Evolutionary conservation across 2,329 filamentous ascomycete species (phyloP), one percentile per base, ranked within the genome.

Genomic region (Coniosporium tulheliwenetii): DNA sequence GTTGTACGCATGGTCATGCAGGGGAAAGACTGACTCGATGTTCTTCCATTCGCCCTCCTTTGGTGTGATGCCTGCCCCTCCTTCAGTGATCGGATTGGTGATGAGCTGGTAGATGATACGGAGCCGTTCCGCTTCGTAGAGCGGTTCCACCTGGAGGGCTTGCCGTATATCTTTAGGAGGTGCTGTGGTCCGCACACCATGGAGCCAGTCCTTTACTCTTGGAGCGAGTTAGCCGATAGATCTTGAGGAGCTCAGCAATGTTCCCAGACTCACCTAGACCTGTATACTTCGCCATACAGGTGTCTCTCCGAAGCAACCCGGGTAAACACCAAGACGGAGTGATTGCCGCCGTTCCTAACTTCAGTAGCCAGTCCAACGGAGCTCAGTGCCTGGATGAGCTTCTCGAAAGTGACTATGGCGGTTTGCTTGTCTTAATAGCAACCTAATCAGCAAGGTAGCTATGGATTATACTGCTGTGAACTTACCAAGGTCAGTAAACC

Each of bases 141-240:
- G 71, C 1, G 86, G 82, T 49, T 93, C 81, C 12, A 74, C 65
- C 43, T 78, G 67, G 40, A 93, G 73, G 10, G 79, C 73, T 44
- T 75, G 68, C 38, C 72, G 64, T 13, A 85, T 75, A 48, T 93
- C 78, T 53, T 77, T 79, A 42, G 77, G 73, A 0, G 89, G 89
- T 31, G 85, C 78, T 14, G 76, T 73, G 39, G 82, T 73, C 46
- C 85, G 79, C 41, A 95, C 81, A 40, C 87, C 86, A 56, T 91
- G 81, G 30, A 96, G 75, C 85, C 87, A 98, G 62, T 96, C 91
- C 56, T 86, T 83, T 13, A 95, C 79, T 47, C 91, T 82, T 43
- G 15, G 51, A 3, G 10, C 7, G 15, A 5, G 14, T 43, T n/a
- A 41, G 34, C 13, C 12, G 36, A n/a, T 2, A 19, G n/a, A 30